Evolutionary conservation across 2,329 filamentous ascomycete species (phyloP).

Genomic region (Pseudocercospora crystallina): DNA sequence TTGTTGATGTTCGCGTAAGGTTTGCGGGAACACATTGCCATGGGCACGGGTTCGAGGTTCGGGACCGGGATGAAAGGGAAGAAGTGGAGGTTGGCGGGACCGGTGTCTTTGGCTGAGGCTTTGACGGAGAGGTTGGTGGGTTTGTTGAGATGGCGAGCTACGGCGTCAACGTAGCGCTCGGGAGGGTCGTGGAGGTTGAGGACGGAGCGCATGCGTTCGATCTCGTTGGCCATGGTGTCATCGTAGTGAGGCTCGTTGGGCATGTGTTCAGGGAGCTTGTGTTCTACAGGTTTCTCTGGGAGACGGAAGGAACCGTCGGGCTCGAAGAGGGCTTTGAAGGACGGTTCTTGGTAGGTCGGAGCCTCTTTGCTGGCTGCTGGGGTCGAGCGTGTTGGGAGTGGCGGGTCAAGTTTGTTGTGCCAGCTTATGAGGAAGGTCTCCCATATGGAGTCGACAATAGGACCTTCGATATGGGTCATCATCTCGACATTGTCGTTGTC

Average conservation of each 20-base stretch:
- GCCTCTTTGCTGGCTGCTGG: conserved; percentile 46
- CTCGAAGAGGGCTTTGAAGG: conserved; percentile 35
- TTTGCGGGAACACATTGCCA: conserved; percentile 55
- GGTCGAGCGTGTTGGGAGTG: conserved; percentile 56
- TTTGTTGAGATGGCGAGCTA: conserved; percentile 62
- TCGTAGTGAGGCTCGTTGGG: conserved; percentile 65
- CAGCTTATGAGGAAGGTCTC: conserved; percentile 73
- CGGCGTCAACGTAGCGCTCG: conserved; percentile 58
- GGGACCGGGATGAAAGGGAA: conserved; percentile 60
- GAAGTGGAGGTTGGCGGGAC: conserved; percentile 23
- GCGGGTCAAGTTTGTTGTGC: conserved; percentile 62
- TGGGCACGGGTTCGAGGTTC: conserved; percentile 22
- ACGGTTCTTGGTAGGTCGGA: conserved; percentile 33
- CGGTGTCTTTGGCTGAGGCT: conserved; percentile 48
- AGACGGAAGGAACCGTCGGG: conserved; percentile 27
- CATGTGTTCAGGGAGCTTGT: conserved; percentile 55
- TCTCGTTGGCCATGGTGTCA: conserved; percentile 58
- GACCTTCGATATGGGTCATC: conserved; percentile 73
- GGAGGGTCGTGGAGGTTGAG: conserved; percentile 49
- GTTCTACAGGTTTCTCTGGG: conserved; percentile 25
- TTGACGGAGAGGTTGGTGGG: conserved; percentile 29
- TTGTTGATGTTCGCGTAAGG: conserved; percentile 67
- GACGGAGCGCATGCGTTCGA: conserved; percentile 59
- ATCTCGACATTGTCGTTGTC: conserved; percentile 74
- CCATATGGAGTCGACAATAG: conserved; percentile 73